These are phyloP conservation scores for Trichosporon sp. DNA, from an alignment of 1,284 basidiomycete species.

Conservation along the genomic window DNA sequence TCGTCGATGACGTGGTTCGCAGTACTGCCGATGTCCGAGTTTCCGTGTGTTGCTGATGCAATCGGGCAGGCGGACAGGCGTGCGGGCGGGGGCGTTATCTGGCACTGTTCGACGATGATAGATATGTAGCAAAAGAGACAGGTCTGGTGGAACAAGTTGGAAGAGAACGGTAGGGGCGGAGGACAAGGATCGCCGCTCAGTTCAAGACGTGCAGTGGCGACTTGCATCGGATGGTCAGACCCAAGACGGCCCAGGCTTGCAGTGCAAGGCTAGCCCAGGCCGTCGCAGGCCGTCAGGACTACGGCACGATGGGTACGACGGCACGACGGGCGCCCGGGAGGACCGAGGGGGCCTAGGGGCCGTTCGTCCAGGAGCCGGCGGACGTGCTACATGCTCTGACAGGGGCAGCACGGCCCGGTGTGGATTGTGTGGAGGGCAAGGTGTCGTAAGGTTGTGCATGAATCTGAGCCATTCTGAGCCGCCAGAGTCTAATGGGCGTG, in stretches of 20 bases:
- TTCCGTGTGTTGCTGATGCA: not conserved
- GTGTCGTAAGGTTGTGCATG: not conserved
- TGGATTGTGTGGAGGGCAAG: not conserved
- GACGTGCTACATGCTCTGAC: too few species aligned
- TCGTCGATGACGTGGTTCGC: constrained; percentile 11
- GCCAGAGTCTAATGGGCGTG: not conserved
- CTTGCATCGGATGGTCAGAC: not conserved
- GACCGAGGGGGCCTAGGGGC: too few species aligned
- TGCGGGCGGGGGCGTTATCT: too few species aligned
- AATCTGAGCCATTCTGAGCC: not conserved
- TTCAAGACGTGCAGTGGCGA: not conserved
- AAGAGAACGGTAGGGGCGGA: not conserved
- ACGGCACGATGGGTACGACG: too few species aligned
- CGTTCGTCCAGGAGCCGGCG: too few species aligned
- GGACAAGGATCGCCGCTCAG: not conserved
- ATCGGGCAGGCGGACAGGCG: not conserved
- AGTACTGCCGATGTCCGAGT: not conserved
- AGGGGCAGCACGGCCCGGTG: not conserved
- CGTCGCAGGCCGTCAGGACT: too few species aligned
- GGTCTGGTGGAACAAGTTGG: not conserved
- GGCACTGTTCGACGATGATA: not conserved
- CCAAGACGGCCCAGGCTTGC: too few species aligned
- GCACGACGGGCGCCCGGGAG: too few species aligned
- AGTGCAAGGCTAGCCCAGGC: too few species aligned
- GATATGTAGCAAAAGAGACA: not conserved